A percentile compares a stretch with the other conserved stretches of the same genome.
Conservation (phyloP, 176 grass and related monocot genomes). For the Elaeis guineensis region DNA sequence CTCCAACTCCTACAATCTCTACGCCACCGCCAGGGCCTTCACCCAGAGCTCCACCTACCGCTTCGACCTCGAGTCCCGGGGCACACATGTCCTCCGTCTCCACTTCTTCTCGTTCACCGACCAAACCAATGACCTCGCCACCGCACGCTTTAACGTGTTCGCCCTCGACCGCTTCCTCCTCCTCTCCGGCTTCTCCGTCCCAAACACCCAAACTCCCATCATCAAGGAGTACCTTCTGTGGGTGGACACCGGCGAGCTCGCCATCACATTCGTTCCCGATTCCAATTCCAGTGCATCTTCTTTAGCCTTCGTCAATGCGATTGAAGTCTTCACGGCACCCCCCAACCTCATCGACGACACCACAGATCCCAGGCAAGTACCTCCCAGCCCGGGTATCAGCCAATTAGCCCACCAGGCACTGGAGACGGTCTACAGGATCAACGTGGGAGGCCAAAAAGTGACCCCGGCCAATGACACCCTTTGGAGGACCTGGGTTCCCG, state of each 20-base stretch:
- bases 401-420: neutral
- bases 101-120: constrained; percentile 58
- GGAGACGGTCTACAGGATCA: constrained; percentile 33
- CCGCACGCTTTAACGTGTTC: constrained; percentile 35
- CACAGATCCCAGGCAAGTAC: no score
- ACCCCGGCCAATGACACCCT: constrained; percentile 32
- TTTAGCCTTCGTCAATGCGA: constrained; percentile 38
- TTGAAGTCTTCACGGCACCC: constrained; percentile 51
- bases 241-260: neutral
- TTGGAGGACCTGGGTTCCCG: constrained; percentile 46
- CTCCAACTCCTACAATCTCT: constrained; percentile 22
- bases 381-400: neutral
- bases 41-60: constrained; percentile 25
- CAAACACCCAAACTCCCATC: constrained; percentile 2
- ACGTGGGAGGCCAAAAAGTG: constrained; percentile 23
- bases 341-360: neutral
- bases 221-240: constrained; percentile 72
- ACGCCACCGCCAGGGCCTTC: constrained; percentile 45
- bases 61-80: neutral
- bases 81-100: constrained; percentile 61
- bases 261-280: constrained; percentile 19
- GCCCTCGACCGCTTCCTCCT: constrained; percentile 40
- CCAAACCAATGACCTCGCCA: constrained; percentile 6
- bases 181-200: constrained; percentile 28
- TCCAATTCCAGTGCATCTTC: neutral